Base-by-base conservation (phyloP, 176 grass and related monocot genomes). In the Themeda triandra region DNA sequence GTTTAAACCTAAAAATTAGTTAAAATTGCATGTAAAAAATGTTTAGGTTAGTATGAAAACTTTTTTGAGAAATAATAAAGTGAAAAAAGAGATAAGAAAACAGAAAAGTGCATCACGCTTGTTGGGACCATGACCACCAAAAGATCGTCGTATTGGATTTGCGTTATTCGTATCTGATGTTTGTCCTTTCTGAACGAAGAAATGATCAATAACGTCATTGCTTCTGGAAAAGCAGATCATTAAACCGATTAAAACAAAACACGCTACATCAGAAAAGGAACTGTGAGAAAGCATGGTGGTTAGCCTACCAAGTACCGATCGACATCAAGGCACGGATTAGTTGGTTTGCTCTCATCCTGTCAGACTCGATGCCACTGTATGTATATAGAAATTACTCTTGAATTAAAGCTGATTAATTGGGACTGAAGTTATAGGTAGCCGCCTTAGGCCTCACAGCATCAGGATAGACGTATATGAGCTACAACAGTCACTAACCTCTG, bases 241-340 rank as follows among this genome's bases (percentile, higher is more conserved):
- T 29, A 30, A 41, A 51, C 2, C 9, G 18, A 23, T 23, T 42
- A 77, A 56, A 31, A 58, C 4, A 48, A 35, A 7, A 8, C 13
- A 13, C 21, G 40, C 30, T 32, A 66, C 79, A 6, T 87, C 23
- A 77, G 63, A 64, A 60, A 72, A 78, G 69, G 23, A 35, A 8
- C 14, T 39, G n/a, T 1, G 54, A 63, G 5, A 65, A 8, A 37
- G 8, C 58, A 44, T 4, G 67, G 75, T 88, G 44, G 87, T 74
- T 89, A 29, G 76, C 69, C 76, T 37, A 80, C 87, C 69, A 60
- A 73, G 25, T 18, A 29, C 41, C 41, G 24, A 6, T 73, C 75
- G 6, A 28, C 31, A 51, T 67, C 75, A 80, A 41, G 31, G 30
- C 31, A 66, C 14, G 45, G 71, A 45, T 80, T 88, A 32, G 75